phyloP scores from a whole-genome alignment of 179 eudicot species.

The Heliamphora pulchella region DNA sequence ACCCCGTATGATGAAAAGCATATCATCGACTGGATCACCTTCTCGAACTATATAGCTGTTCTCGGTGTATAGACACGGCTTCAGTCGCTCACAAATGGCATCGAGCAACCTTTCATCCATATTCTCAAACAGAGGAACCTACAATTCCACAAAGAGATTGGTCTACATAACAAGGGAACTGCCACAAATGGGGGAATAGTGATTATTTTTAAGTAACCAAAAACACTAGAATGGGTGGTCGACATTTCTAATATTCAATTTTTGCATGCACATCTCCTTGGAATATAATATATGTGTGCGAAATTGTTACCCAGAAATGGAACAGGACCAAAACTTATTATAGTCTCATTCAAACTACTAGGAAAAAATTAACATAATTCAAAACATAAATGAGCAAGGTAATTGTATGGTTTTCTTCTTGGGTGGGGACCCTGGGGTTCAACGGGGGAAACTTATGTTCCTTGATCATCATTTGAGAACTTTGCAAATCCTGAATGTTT shows the following conservation, averaged over 20 bases:
- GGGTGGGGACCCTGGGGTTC: not conserved
- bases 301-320: not conserved
- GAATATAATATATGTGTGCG: not conserved
- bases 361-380: not conserved
- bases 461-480: not conserved
- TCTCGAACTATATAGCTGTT: conserved; percentile 41
- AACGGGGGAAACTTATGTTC: not conserved
- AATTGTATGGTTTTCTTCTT: not conserved
- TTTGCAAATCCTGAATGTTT: not conserved
- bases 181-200: too few species aligned
- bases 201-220: too few species aligned
- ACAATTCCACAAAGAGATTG: not conserved
- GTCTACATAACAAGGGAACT: too few species aligned
- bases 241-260: too few species aligned
- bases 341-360: not conserved
- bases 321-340: not conserved
- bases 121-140: conserved; percentile 85
- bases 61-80: conserved; percentile 77
- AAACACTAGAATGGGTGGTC: too few species aligned
- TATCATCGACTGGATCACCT: too few species aligned
- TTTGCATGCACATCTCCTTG: not conserved
- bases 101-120: conserved; percentile 88
- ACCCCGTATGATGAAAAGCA: conserved; percentile 57
- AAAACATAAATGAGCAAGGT: not conserved
- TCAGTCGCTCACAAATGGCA: conserved; percentile 82